Conservation (phyloP, 805 yeast genomes). For the Saccharomycopsis amapae region DNA sequence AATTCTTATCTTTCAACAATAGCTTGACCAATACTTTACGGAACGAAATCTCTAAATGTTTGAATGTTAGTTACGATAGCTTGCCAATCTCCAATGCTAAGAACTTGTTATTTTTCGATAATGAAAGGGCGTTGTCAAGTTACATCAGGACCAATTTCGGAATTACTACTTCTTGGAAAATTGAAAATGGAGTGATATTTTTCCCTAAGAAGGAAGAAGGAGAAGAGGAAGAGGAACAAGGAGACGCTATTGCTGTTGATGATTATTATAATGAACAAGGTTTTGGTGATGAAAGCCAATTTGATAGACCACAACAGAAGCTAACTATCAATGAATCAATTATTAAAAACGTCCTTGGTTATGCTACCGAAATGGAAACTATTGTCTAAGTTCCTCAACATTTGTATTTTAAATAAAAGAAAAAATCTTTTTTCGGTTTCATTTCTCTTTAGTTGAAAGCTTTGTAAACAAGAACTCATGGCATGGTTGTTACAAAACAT, state of each 20-base stretch:
- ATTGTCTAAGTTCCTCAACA: conserved; percentile 65
- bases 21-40: conserved; percentile 75
- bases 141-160: conserved; percentile 41
- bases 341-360: conserved; percentile 68
- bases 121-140: conserved; percentile 45
- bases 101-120: conserved; percentile 62
- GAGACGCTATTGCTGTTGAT: conserved; percentile 6
- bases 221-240: not conserved
- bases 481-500: too few species aligned
- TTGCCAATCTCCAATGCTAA: conserved; percentile 81
- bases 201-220: conserved; percentile 29
- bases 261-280: conserved; percentile 2
- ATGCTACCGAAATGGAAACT: conserved; percentile 88
- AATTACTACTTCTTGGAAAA: conserved; percentile 44
- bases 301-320: not conserved
- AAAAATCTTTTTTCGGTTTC: too few species aligned
- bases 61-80: conserved; percentile 68
- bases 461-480: too few species aligned
- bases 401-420: too few species aligned
- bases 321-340: conserved; percentile 50
- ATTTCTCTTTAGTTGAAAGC: too few species aligned
- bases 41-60: conserved; percentile 75
- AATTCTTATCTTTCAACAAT: conserved; percentile 70
- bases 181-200: conserved; percentile 43
- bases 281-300: conserved; percentile 7